phyloP scores from a whole-genome alignment of 495 filamentous ascomycete genomes.

The Xylaria nigripes region DNA sequence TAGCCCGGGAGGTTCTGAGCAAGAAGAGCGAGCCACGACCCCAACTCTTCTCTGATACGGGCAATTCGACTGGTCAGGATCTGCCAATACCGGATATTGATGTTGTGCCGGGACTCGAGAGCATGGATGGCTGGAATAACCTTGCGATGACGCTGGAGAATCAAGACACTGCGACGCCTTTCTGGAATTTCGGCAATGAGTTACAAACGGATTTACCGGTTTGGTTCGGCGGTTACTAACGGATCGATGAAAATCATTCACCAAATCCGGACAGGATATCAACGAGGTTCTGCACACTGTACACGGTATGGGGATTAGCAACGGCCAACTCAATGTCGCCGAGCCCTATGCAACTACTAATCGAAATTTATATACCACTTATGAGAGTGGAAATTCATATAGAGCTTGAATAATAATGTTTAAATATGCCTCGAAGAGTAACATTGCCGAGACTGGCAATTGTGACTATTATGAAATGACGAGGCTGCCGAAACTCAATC shows the following conservation, averaged over 20 bases:
- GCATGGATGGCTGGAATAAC: slow-evolving; percentile 2
- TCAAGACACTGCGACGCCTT: neutral
- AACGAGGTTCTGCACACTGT: no score
- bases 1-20: slow-evolving; percentile 38
- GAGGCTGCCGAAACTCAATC: no score
- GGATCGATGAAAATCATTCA: neutral
- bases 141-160: neutral
- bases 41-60: neutral
- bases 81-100: neutral
- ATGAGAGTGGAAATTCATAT: no score
- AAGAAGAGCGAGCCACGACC: neutral
- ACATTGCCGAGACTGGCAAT: no score
- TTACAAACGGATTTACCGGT: slow-evolving; percentile 6
- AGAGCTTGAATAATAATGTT: no score
- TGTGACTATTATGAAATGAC: no score
- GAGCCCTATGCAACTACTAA: no score
- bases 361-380: no score
- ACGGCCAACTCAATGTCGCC: no score
- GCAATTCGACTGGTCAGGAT: neutral
- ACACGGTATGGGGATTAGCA: no score
- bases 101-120: neutral
- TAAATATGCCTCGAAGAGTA: no score
- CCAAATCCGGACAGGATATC: no score
- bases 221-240: slow-evolving; percentile 10
- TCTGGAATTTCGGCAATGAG: slow-evolving; percentile 4